Evolutionary conservation across 2,329 filamentous ascomycete genomes (phyloP).

Genomic region (Pseudogymnoascus sp.): DNA sequence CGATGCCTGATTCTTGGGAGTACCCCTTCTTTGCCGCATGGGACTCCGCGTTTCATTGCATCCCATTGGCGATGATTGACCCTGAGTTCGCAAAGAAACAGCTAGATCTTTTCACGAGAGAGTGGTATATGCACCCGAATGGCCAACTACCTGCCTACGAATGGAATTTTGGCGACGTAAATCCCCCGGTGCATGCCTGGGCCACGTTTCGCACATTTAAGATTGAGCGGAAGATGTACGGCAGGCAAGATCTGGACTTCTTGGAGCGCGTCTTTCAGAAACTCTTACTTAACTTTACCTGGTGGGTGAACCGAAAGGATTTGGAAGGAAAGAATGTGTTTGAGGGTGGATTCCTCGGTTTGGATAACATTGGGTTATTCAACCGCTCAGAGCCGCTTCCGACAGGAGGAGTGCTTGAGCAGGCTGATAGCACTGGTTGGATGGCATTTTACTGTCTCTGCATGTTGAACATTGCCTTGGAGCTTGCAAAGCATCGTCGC

Average conservation of each 20-base stretch:
- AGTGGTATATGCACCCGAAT: conserved; percentile 99
- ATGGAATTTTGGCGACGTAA: conserved; percentile 98
- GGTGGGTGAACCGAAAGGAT: conserved; percentile 99
- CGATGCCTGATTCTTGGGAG: conserved; percentile 98
- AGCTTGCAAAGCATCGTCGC: conserved; percentile 88
- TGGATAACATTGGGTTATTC: conserved; percentile 97
- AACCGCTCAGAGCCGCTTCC: conserved; percentile 93
- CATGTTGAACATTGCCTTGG: conserved; percentile 95
- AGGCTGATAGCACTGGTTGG: conserved; percentile 97
- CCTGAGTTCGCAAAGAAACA: conserved; percentile 98
- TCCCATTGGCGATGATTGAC: conserved; percentile 93
- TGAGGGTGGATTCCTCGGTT: conserved; percentile 87
- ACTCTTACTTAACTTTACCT: conserved; percentile 90
- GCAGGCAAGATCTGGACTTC: conserved; percentile 89
- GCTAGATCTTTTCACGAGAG: conserved; percentile 87
- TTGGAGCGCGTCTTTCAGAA: conserved; percentile 96
- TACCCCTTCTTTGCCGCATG: conserved; percentile 97
- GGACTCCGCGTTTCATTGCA: conserved; percentile 96
- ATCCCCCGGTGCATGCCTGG: conserved; percentile 95
- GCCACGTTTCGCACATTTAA: conserved; percentile 94
- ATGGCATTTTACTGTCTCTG: conserved; percentile 97
- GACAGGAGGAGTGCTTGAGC: conserved; percentile 87
- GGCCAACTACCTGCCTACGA: conserved; percentile 88
- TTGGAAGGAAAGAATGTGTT: conserved; percentile 94
- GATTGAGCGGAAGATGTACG: conserved; percentile 96